phyloP scores from a whole-genome alignment of 768 basidiomycete genomes.

The Mycena polygramma region DNA sequence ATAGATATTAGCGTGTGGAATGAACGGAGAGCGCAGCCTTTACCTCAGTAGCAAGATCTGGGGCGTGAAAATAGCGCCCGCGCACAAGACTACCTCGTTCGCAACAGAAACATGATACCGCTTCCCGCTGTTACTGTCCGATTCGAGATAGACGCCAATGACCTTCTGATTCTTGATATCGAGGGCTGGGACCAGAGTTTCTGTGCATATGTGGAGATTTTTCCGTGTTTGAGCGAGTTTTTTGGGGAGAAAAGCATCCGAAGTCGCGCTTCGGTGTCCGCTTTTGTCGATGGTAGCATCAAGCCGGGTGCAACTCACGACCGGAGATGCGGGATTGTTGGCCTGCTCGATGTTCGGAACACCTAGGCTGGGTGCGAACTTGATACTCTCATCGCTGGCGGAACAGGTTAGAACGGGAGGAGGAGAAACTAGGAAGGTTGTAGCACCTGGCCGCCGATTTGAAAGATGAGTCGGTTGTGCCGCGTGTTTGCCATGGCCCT shows the following conservation, averaged over 20 bases:
- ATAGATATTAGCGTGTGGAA: background rate
- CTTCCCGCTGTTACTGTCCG: background rate
- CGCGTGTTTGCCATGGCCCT: conserved; percentile 41
- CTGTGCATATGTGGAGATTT: conserved; percentile 34
- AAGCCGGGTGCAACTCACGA: conserved; percentile 26
- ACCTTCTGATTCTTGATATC: background rate
- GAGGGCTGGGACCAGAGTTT: conserved; percentile 19
- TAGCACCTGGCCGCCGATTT: background rate
- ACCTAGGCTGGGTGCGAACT: conserved; percentile 34
- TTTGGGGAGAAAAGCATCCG: conserved; percentile 40
- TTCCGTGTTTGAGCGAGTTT: conserved; percentile 8
- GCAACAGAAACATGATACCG: background rate
- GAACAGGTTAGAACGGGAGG: too few relatives aligned
- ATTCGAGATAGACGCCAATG: background rate
- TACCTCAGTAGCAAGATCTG: conserved; percentile 17
- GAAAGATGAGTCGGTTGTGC: conserved; percentile 17
- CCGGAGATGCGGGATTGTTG: conserved; percentile 35
- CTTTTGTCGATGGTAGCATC: conserved; percentile 35
- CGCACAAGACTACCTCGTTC: conserved; percentile 5
- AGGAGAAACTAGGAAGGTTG: too few relatives aligned
- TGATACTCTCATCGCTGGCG: background rate
- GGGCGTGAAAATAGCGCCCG: conserved; percentile 5
- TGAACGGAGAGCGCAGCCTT: background rate
- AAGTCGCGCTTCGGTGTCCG: conserved; percentile 34
- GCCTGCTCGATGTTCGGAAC: conserved; percentile 33